These are phyloP conservation scores for Bacterosira constricta DNA, from an alignment of 108 stramenopile genomes.

Conservation along the genomic window DNA sequence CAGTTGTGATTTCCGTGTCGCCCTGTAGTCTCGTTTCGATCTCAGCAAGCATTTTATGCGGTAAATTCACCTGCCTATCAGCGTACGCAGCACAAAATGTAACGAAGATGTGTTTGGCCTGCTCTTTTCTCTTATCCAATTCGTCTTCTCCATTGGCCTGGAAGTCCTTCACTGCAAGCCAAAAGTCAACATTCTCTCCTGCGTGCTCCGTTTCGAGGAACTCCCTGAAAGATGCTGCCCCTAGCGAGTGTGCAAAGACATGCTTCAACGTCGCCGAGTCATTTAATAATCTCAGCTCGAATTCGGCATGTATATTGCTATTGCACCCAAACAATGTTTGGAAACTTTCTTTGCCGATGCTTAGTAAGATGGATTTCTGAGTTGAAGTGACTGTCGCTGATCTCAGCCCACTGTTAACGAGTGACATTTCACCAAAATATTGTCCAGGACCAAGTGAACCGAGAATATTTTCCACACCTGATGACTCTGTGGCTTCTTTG, in stretches of 20 bases:
- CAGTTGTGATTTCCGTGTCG: constrained; percentile 4
- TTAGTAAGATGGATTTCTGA: constrained; percentile 49
- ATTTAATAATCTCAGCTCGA: constrained; percentile 46
- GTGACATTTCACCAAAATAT: constrained; percentile 86
- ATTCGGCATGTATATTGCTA: constrained; percentile 35
- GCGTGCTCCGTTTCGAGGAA: constrained; percentile 51
- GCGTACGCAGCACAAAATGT: constrained; percentile 37
- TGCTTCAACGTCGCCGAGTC: constrained; percentile 43
- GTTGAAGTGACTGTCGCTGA: constrained; percentile 50
- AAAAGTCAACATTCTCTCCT: constrained; percentile 60
- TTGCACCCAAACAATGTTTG: constrained; percentile 46
- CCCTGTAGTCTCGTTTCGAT: constrained; percentile 14
- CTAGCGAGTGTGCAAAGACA: constrained; percentile 41
- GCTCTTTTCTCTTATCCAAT: constrained; percentile 10
- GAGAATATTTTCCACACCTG: constrained; percentile 46
- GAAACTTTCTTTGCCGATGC: constrained; percentile 54
- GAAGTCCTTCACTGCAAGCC: constrained; percentile 37
- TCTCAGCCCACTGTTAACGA: constrained; percentile 60
- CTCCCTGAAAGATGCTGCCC: constrained; percentile 31
- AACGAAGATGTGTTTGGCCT: constrained; percentile 32
- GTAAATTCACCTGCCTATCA: constrained; percentile 47
- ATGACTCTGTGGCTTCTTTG: background rate
- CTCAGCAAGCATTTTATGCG: constrained; percentile 26
- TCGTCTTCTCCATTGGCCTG: background rate
- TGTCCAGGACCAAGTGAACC: constrained; percentile 83